Base-by-base conservation (phyloP, 164 flowering plant species). In the Houttuynia cordata region DNA sequence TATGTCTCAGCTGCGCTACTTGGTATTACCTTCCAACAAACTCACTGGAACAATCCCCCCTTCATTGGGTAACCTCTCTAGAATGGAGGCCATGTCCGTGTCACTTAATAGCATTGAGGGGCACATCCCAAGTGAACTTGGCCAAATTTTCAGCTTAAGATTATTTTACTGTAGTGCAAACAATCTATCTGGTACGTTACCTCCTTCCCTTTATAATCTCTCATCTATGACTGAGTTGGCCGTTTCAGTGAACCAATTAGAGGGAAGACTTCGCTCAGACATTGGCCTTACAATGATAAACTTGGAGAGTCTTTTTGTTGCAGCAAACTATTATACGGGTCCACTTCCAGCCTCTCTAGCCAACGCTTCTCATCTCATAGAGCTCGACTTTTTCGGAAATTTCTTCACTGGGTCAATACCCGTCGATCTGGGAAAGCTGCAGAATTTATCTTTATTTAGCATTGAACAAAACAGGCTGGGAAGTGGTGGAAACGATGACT, bases 141-240 rank as follows among this genome's bases (percentile, higher is more conserved):
- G 66, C 18, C 66, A 55, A 20, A 74, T 82, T 1, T 14, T 10
- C 2, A 69, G 60, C 1, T 51, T 85, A 15, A 51, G 64, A 49
- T 0, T 14, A 0, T 69, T 82, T 5, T 76, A 74, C 51, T 63
- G 83, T 47, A 21, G 57, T 25, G 23, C 24, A 0, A 85, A 85
- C 53, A 40, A 62, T 8, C 71, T 82, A 22, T 34, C 71, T 1
- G 86, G 88, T 6, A 53, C 62, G 10, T 37, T 83, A 23, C 84
- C 88, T 13, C 8, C 63, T 0, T 60, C 80, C 9, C 57, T 81
- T 10, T 83, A 68, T 68, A 83, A 83, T 66, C 54, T 80, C 56
- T 73, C 88, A 17, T 76, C 79, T 6, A 15, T 83, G 8, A 64
- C 18, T 9, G 0, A 8, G 10, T 51, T 81, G 10, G 64, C 62